Evolutionary conservation across 2,329 filamentous ascomycete genomes (phyloP), one percentile per base, ranked within the genome.

Genomic region (Diaporthe aspalathi): DNA sequence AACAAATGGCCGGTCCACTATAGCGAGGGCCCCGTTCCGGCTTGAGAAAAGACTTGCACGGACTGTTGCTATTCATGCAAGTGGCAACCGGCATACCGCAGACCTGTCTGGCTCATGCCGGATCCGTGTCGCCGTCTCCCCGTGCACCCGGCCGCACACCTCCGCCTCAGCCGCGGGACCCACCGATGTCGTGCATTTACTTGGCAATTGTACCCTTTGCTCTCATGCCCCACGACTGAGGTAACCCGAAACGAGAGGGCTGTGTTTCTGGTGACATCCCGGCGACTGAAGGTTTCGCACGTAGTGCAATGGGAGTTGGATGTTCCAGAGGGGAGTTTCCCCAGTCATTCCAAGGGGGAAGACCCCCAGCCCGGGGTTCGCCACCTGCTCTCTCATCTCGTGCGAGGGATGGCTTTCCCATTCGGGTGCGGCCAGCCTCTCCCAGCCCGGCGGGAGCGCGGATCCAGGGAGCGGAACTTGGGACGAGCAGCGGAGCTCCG

Each of bases 211-310:
- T 9, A 35, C 45, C 7, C 49, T 8, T 9, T 49, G 9, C 45
- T 22, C 27, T 50, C 2, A 35, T 24, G 45, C 60, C n/a, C 60
- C 60, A 65, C 60, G 60, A 50, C 38, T 29, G 60, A 65, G 45
- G 60, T 65, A 65, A 65, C 60, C 60, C 60, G 60, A 65, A 65
- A 65, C 60, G 38, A 65, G 29, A 12, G 20, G 60, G n/a, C 22
- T 20, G 16, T 65, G 60, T 65, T 65, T 65, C 60, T 50, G n/a
- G 20, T 38, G 29, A 38, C 45, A 65, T 38, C 45, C 60, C 29
- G 24, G 60, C 8, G 45, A 27, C 27, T 35, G 43, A 45, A 40
- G 45, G 45, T 38, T 50, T 65, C 45, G 60, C 50, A 43, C 60
- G 29, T 29, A 50, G 14, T 65, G 12, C 29, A 35, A 65, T 43